Percentiles rank a stretch among this genome's conserved stretches.
Conservation (phyloP, 305 asterid species). For the Caryopteris hybrid region DNA sequence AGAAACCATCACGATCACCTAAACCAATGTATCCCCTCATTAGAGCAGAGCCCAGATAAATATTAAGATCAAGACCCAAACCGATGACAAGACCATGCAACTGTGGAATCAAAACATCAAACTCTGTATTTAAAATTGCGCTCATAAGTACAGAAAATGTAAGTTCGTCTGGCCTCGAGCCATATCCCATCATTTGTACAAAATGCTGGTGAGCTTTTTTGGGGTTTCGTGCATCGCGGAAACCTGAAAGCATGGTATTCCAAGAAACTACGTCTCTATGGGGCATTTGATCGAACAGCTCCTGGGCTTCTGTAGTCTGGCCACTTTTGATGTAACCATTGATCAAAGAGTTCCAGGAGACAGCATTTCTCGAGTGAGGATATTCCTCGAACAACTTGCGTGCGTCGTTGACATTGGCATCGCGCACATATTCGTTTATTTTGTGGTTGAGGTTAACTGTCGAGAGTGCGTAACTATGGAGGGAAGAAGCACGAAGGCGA, state of each 20-base stretch:
- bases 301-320: constrained; percentile 41
- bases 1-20: constrained; percentile 32
- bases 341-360: constrained; percentile 79
- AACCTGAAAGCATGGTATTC: constrained; percentile 81
- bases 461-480: constrained; percentile 28
- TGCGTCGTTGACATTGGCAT: constrained; percentile 43
- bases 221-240: constrained; percentile 44
- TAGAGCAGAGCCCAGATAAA: constrained; percentile 67
- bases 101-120: constrained; percentile 46
- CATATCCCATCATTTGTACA: constrained; percentile 38
- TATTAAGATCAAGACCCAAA: constrained; percentile 48
- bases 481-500: constrained; percentile 23
- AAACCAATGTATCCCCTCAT: constrained; percentile 75
- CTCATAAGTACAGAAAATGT: constrained; percentile 62
- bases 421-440: constrained; percentile 37
- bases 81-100: constrained; percentile 52
- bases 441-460: constrained; percentile 33
- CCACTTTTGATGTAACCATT: constrained; percentile 43
- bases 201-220: constrained; percentile 37
- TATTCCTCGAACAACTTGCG: constrained; percentile 53
- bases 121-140: constrained; percentile 40
- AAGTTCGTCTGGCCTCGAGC: constrained; percentile 53
- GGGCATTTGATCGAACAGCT: constrained; percentile 75
- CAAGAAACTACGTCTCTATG: constrained; percentile 61
- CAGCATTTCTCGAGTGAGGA: constrained; percentile 43